phyloP scores from a whole-genome alignment of 768 basidiomycete genomes.

The Macrolepiota dolichaula region DNA sequence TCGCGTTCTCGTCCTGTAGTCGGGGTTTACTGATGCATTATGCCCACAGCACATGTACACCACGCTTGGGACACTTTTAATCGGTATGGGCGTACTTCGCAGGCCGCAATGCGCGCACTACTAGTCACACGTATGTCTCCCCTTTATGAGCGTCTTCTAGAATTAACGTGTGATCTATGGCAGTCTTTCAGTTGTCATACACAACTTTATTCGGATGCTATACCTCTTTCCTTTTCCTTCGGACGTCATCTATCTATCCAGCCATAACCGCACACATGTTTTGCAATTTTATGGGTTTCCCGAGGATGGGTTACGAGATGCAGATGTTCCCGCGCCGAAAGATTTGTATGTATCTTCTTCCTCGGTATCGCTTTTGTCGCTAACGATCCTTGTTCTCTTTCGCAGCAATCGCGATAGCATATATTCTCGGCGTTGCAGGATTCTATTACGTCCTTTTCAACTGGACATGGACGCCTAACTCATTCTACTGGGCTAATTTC shows the following conservation, averaged over 20 bases:
- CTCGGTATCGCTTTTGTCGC: slow-evolving; percentile 7
- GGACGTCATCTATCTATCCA: slow-evolving; percentile 79
- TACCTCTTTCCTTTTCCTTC: slow-evolving; percentile 80
- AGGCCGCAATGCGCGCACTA: slow-evolving; percentile 63
- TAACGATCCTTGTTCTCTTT: slow-evolving; percentile 12
- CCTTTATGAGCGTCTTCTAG: neutral
- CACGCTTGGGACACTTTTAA: slow-evolving; percentile 88
- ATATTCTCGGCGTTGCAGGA: slow-evolving; percentile 55
- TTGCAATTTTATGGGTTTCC: slow-evolving; percentile 94
- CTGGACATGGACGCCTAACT: slow-evolving; percentile 22
- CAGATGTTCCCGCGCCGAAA: slow-evolving; percentile 46
- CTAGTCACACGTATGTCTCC: slow-evolving; percentile 49
- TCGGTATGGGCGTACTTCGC: slow-evolving; percentile 60
- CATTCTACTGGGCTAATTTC: slow-evolving; percentile 20
- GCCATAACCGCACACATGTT: slow-evolving; percentile 81
- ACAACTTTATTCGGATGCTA: slow-evolving; percentile 93
- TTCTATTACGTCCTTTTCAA: slow-evolving; percentile 48
- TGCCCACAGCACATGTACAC: slow-evolving; percentile 77
- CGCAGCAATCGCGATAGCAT: slow-evolving; percentile 52
- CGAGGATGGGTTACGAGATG: slow-evolving; percentile 60
- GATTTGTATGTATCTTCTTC: slow-evolving; percentile 38
- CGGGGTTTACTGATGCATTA: neutral
- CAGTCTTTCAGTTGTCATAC: slow-evolving; percentile 87
- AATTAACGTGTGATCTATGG: neutral
- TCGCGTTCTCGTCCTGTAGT: neutral